A percentile compares a stretch with the other conserved stretches of the same genome.
phyloP scores from a whole-genome alignment of 1,284 basidiomycete species.

The Xerocomus amazonicus region DNA sequence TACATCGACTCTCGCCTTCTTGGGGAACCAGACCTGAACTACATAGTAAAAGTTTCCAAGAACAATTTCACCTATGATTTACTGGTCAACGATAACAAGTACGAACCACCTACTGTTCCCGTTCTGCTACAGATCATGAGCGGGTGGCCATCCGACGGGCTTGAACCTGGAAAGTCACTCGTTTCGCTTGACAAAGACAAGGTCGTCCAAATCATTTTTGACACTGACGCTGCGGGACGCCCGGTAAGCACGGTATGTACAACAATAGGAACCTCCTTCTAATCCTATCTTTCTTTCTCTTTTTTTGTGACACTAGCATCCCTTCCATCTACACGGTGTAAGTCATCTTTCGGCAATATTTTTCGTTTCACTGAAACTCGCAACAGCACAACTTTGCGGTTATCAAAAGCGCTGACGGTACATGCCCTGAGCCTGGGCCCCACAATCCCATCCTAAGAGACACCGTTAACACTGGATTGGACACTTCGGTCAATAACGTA shows the following conservation, averaged over 20 bases:
- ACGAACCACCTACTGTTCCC: not conserved
- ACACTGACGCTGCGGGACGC: constrained; percentile 5
- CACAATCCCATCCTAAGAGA: not conserved
- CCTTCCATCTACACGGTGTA: constrained; percentile 34
- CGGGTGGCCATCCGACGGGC: constrained; percentile 21
- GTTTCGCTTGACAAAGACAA: constrained; percentile 32
- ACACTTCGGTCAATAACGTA: not conserved
- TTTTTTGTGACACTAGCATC: constrained; percentile 22
- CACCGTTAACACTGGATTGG: not conserved
- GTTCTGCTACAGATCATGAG: constrained; percentile 42
- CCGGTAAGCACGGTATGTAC: constrained; percentile 6
- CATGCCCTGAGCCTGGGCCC: not conserved
- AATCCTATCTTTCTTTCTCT: not conserved
- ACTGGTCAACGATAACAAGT: not conserved
- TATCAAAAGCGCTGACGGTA: constrained; percentile 7
- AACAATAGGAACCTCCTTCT: not conserved
- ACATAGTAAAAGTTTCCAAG: constrained; percentile 22
- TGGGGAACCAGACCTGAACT: constrained; percentile 23
- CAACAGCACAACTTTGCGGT: constrained; percentile 21
- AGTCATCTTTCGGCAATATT: not conserved
- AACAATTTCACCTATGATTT: not conserved
- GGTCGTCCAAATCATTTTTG: constrained; percentile 33
- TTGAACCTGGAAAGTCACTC: not conserved
- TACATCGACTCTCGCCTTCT: constrained; percentile 15
- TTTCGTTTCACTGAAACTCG: not conserved